phyloP scores from a whole-genome alignment of 2,329 filamentous ascomycete species.

The Trichoderma cornu-damae region DNA sequence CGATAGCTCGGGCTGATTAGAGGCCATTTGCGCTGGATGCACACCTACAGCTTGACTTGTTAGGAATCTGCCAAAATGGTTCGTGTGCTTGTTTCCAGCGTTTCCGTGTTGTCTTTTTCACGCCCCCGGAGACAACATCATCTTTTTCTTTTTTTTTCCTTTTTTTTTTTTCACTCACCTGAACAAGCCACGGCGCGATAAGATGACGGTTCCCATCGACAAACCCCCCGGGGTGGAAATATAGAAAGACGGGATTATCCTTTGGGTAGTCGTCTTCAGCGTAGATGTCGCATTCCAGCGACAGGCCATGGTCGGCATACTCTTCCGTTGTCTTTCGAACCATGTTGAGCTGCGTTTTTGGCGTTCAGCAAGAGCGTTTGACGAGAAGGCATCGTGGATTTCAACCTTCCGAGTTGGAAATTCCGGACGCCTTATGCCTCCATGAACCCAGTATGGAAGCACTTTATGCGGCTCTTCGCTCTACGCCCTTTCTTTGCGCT shows the following conservation, averaged over 20 bases:
- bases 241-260: conserved; percentile 31
- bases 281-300: conserved; percentile 36
- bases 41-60: conserved; percentile 23
- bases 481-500: neutral
- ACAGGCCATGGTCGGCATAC: conserved; percentile 31
- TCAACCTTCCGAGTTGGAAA: neutral
- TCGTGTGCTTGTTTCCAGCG: neutral
- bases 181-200: conserved; percentile 36
- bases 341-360: conserved; percentile 20
- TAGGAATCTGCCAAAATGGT: neutral
- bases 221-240: conserved; percentile 36
- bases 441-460: neutral
- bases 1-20: conserved; percentile 35
- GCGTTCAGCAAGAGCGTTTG: neutral
- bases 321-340: conserved; percentile 27
- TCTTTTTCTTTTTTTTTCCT: too few relatives aligned
- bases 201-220: conserved; percentile 30
- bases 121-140: too few relatives aligned
- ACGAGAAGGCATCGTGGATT: neutral
- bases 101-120: too few relatives aligned
- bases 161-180: conserved; percentile 26
- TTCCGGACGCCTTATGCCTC: neutral
- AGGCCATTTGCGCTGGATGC: conserved; percentile 31
- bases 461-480: neutral
- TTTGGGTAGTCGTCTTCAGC: conserved; percentile 23